Conservation (phyloP, 352 stramenopile genomes). For the Globisporangium emineosum region DNA sequence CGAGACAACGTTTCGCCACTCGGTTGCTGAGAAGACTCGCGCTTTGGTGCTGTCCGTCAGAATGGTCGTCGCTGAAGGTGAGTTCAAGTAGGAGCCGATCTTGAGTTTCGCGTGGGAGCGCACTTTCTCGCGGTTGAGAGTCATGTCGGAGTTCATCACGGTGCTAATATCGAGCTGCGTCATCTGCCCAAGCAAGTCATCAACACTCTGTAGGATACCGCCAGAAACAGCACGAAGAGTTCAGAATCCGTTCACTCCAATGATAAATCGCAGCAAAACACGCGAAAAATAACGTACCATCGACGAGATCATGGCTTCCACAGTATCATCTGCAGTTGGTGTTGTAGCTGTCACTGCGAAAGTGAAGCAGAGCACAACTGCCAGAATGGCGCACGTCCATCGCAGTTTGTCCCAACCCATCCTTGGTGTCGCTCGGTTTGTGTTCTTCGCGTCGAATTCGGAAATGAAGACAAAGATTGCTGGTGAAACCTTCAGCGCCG, state of each 20-base stretch:
- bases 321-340: background rate
- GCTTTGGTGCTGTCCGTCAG: conserved; percentile 23
- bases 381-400: conserved; percentile 1
- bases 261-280: background rate
- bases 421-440: conserved; percentile 1
- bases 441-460: background rate
- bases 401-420: conserved; percentile 1
- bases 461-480: background rate
- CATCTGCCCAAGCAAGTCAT: conserved; percentile 88
- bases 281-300: conserved; percentile 9
- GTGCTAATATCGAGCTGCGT: conserved; percentile 87
- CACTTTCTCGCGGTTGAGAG: conserved; percentile 60
- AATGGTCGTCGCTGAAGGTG: conserved; percentile 35
- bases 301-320: conserved; percentile 13
- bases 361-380: background rate
- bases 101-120: conserved; percentile 71
- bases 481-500: background rate
- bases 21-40: conserved; percentile 41
- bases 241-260: background rate
- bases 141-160: conserved; percentile 62
- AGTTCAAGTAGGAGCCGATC: conserved; percentile 90
- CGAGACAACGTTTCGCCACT: conserved; percentile 74
- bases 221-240: background rate
- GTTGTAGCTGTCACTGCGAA: background rate
- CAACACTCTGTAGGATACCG: conserved; percentile 16